Evolutionary conservation across 73 alveolate genomes (phyloP).

Genomic region (Uronychia binucleata): DNA sequence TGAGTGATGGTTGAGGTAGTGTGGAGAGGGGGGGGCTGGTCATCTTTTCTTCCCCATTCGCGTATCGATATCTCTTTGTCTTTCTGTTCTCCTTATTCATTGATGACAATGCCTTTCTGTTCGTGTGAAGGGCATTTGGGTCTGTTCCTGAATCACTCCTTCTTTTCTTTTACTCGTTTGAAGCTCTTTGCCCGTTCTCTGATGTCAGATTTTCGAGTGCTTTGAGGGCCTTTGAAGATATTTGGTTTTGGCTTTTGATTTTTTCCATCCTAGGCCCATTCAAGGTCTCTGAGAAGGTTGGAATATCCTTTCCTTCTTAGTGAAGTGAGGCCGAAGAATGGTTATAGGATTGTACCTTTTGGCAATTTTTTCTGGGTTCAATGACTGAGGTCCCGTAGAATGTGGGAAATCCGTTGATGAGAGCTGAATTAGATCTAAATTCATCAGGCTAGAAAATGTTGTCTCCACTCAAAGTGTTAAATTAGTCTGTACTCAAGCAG

Average conservation of each 20-base stretch:
- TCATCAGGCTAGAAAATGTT: background rate
- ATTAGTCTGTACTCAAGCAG: background rate
- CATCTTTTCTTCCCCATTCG: background rate
- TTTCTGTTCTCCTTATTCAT: background rate
- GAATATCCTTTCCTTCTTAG: background rate
- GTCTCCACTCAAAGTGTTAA: background rate
- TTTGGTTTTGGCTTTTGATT: background rate
- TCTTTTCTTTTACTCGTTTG: background rate
- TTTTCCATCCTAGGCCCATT: too few species aligned
- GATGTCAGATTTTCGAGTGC: background rate
- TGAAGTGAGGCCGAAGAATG: background rate
- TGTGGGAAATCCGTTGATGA: background rate
- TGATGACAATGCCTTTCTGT: background rate
- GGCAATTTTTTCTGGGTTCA: background rate
- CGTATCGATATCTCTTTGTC: background rate
- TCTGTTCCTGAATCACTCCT: background rate
- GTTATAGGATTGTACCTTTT: background rate
- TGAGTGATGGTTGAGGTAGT: too few species aligned
- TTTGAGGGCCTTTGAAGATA: background rate
- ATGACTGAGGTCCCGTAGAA: background rate
- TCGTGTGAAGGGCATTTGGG: background rate
- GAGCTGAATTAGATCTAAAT: background rate
- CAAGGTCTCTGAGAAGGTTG: background rate
- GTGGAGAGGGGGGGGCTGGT: background rate
- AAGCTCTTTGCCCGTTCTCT: background rate